phyloP scores from a whole-genome alignment of 176 grass and related monocot genomes.

The Oryza rufipogon region DNA sequence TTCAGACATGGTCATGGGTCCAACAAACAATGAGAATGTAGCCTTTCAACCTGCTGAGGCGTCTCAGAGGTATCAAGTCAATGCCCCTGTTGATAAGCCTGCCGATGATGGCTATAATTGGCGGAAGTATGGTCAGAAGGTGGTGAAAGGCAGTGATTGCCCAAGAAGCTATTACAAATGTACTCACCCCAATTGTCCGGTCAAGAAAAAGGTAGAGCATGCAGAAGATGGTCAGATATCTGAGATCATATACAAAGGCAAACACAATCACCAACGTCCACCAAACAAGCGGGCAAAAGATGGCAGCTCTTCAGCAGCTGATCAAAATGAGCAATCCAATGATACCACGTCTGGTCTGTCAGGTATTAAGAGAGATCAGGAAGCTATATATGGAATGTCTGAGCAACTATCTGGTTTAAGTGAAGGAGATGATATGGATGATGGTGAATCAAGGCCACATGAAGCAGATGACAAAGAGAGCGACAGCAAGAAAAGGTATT shows the following conservation, averaged over 20 bases:
- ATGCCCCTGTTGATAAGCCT: constrained; percentile 76
- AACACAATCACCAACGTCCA: constrained; percentile 84
- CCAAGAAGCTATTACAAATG: constrained; percentile 90
- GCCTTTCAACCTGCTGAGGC: constrained; percentile 51
- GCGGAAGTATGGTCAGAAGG: constrained; percentile 95
- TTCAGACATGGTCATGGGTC: constrained; percentile 29
- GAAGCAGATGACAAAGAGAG: constrained; percentile 52
- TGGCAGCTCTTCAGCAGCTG: constrained; percentile 45
- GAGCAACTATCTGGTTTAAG: constrained; percentile 77
- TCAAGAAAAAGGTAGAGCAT: constrained; percentile 90
- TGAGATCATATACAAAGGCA: constrained; percentile 97
- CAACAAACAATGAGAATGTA: constrained; percentile 52
- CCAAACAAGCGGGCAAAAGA: constrained; percentile 79
- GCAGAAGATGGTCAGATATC: constrained; percentile 91
- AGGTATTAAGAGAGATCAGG: constrained; percentile 62
- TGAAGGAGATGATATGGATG: constrained; percentile 80
- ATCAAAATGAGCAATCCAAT: constrained; percentile 64
- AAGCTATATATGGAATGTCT: constrained; percentile 60
- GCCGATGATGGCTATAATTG: constrained; percentile 89
- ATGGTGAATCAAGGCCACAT: constrained; percentile 50
- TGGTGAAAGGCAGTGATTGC: constrained; percentile 90
- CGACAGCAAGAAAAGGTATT: constrained; percentile 73
- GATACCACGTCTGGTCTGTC: constrained; percentile 51
- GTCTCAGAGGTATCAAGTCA: constrained; percentile 62
- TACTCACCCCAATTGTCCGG: constrained; percentile 75